Evolutionary conservation across 202 grass and related monocot species (phyloP), one percentile per base, ranked within the genome.

Genomic region (Brachypodium distachyon): DNA sequence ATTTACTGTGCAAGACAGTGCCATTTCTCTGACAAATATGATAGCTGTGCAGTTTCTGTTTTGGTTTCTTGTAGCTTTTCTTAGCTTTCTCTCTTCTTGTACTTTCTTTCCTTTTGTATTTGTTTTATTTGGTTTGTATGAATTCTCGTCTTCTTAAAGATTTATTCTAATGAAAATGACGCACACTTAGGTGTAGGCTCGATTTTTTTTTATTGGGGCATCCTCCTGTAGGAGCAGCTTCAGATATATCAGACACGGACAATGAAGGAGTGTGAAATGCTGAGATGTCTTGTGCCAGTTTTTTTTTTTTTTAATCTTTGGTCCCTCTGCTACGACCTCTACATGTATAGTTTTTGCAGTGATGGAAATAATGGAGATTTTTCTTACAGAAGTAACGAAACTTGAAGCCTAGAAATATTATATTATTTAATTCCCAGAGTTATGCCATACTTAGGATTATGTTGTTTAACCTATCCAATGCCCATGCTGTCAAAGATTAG

Each of bases 401-500:
- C 7, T 48, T 48, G 37, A 54, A 86, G 72, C 72, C 48, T 64
- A n/a, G n/a, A n/a, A n/a, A n/a, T n/a, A n/a, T n/a, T n/a, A n/a
- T n/a, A n/a, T n/a, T n/a, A n/a, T n/a, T n/a, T n/a, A n/a, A 29
- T 81, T 41, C 34, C 42, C 11, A 74, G 73, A 79, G 43, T 46
- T 46, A 46, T 52, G 26, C 43, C 74, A 79, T 69, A 38, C 21
- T 61, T 69, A 1, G 27, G 9, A 21, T 60, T 66, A 71, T 38
- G 69, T 85, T 81, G 33, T 80, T 77, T 48, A 69, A 84, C 46
- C 37, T 79, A 70, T 75, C 81, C 37, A 75, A 55, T 54, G 68
- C 36, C 60, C 67, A 83, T 83, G 59, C 52, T 60, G 22, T 50
- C 60, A 75, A 62, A 44, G 21, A 74, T 23, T 49, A 78, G 14